Base-by-base conservation (phyloP, 805 yeast species). In the Hanseniaspora pseudoguilliermondii region DNA sequence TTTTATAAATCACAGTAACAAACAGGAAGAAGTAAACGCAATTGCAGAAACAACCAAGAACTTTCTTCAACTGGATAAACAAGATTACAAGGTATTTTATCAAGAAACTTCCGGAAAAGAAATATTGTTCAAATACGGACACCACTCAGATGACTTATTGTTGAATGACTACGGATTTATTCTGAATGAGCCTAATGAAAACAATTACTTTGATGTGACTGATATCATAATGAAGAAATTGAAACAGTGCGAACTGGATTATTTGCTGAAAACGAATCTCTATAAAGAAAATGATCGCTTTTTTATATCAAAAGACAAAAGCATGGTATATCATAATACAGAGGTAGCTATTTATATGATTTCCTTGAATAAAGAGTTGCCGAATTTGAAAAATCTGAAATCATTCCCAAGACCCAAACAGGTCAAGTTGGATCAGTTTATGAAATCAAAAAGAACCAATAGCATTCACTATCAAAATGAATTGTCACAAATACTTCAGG, bases 131-230 rank as follows among this genome's bases (percentile, higher is more conserved):
- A 79, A 83, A 52, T 91, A 91, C 65, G 97, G 97, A 0, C 82
- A 96, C 0, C 97, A 91, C 66, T 80, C 85, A 10, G 89, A 91
- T 65, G 88, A 81, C 50, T 86, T 86, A 60, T 69, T 91, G 36
- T 70, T 88, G 10, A 81, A 85, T 62, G 97, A 91, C 66, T 91
- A 91, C 64, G 97, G 97, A 0, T 91, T 91, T 71, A 73, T 75
- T 39, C 66, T 85, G 1, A 64, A 66, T 0, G 29, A 25, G 13
- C 63, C 66, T 1, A 87, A 88, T 64, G 69, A 66, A 21, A 85
- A 90, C 88, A 82, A 87, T 61, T 81, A 71, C 59, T 65, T 89
- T 2, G 95, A 90, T 64, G 64, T 90, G 4, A 68, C 85, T 15
- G 47, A 53, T 4, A 40, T 47, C 7, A 47, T 47, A 6, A 8